A percentile compares a stretch with the other conserved stretches of the same genome.
Conservation (phyloP, 2,329 filamentous ascomycete species). For the Penicillium frequentans region DNA sequence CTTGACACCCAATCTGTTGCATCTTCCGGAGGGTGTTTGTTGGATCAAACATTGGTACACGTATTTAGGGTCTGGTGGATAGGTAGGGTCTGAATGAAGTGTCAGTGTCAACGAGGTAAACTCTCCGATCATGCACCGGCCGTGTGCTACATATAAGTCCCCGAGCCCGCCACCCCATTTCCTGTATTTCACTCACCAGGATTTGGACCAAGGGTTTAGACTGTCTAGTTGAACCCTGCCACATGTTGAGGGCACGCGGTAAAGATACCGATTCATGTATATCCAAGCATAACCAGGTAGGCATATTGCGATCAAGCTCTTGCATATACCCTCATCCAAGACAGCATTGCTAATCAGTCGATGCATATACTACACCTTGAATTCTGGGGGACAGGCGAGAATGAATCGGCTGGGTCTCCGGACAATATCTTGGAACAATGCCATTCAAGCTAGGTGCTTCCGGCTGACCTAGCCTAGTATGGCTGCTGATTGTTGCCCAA, state of each 20-base stretch:
- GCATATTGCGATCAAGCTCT: too few relatives aligned
- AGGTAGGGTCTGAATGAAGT: not conserved
- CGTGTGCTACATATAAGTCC: constrained; percentile 16
- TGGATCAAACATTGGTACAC: constrained; percentile 27
- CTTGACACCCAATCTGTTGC: constrained; percentile 20
- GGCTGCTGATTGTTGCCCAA: not conserved
- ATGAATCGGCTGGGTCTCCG: not conserved
- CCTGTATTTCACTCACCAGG: not conserved
- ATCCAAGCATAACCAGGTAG: too few relatives aligned
- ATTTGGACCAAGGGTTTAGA: not conserved
- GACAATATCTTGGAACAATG: not conserved
- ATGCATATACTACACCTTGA: not conserved
- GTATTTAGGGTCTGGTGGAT: constrained; percentile 12
- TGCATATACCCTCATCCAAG: not conserved
- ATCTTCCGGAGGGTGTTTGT: constrained; percentile 17
- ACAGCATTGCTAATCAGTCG: not conserved
- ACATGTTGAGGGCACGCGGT: not conserved
- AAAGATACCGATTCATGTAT: not conserved
- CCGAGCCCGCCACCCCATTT: not conserved
- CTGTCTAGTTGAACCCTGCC: not conserved
- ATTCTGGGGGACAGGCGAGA: not conserved
- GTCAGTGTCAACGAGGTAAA: not conserved
- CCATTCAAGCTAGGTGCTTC: not conserved
- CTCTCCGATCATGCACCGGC: not conserved
- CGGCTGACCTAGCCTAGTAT: not conserved